Base-by-base conservation (phyloP, 345 rosid species). In the Combretum micranthum region DNA sequence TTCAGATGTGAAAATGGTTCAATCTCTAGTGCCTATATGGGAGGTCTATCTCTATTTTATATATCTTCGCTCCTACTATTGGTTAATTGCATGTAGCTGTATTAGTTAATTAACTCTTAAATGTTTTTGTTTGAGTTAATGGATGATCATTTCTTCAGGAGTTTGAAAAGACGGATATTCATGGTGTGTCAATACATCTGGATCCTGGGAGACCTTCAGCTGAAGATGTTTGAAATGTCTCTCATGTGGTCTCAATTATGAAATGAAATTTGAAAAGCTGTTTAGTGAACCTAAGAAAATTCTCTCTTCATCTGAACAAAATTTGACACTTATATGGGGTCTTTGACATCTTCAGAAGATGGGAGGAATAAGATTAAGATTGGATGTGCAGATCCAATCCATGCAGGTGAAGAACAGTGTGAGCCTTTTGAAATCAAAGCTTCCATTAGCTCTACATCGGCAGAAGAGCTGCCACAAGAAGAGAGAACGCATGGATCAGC, bases 11-110 rank as follows among this genome's bases (percentile, higher is more conserved):
- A 89, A 78, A 70, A 83, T 92, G 97, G 99, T 92, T 64, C 99
- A 86, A 67, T 92, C 97, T 12, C 97, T 92, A 37, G 69, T 89
- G 72, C 93, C 99, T 23, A 86, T 92, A 58, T 92, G 99, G 99
- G 94, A 92, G 99, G 99, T 92, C 65, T 69, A 68, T 44, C 72
- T 60, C 56, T 47, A 43, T 56, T 47, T 42, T 39, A 21, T 57
- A 56, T 49, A 48, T 53, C 23, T 56, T 47, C 58, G 43, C 10
- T 19, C 19, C 45, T 62, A 16, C 53, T 59, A 43, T 18, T 17
- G 20, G 20, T 47, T 15, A 3, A 26, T 20, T 37, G 43, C 55
- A n/a, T 5, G 2, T 32, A 4, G 39, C 39, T 32, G 39, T 32
- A 32, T 32, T 32, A 11, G 39, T 32, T 32, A 32, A 32, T 32